Percentiles rank a stretch among this genome's conserved stretches.
These are phyloP conservation scores for Ilex paraguariensis DNA, from an alignment of 305 asterid species.

Conservation along the genomic window DNA sequence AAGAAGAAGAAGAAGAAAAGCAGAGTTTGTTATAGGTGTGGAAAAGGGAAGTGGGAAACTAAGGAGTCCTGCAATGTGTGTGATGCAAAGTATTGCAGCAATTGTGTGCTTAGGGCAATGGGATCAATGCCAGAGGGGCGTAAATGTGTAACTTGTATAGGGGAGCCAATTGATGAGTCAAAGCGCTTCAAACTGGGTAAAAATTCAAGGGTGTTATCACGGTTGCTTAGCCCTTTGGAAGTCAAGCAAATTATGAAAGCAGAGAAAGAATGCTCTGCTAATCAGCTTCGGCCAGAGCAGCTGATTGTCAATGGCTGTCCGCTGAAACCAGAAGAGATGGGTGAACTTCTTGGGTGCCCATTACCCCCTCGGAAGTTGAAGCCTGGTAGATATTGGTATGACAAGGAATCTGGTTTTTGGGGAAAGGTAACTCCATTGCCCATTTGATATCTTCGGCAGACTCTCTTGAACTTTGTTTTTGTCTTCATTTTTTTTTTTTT, in stretches of 20 bases:
- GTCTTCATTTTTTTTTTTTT: background rate
- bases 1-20: conserved; percentile 67
- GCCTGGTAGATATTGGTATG: conserved; percentile 95
- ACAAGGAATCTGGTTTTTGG: conserved; percentile 94
- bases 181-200: conserved; percentile 72
- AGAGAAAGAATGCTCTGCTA: conserved; percentile 84
- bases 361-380: conserved; percentile 82
- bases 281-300: conserved; percentile 97
- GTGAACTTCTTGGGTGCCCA: conserved; percentile 79
- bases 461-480: background rate
- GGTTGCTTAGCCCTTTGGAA: conserved; percentile 86
- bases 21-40: conserved; percentile 76
- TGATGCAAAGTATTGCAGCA: conserved; percentile 81
- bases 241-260: conserved; percentile 92
- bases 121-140: conserved; percentile 99
- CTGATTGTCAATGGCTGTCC: conserved; percentile 80
- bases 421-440: conserved; percentile 57
- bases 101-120: conserved; percentile 95
- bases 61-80: conserved; percentile 89
- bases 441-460: conserved; percentile 5
- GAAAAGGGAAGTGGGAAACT: conserved; percentile 90
- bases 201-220: conserved; percentile 62
- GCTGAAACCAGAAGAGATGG: conserved; percentile 82
- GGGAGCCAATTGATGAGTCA: conserved; percentile 80
- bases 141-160: conserved; percentile 87